These are phyloP conservation scores for Hemisphaericaspora subhashii DNA, from an alignment of 1,139 yeast species.

Conservation along the genomic window DNA sequence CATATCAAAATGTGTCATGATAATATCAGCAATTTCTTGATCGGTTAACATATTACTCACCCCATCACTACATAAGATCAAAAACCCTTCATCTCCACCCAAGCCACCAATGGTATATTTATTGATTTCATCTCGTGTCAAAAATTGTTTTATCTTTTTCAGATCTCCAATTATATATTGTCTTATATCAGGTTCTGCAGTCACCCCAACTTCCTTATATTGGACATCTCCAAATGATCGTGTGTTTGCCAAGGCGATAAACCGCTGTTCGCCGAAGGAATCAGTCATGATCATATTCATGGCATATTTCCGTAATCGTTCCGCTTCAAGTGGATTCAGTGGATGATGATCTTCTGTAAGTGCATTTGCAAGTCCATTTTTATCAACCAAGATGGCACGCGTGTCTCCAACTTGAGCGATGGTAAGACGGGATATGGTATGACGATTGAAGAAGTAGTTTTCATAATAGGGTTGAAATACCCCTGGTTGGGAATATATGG, in stretches of 20 bases:
- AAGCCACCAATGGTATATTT: slow-evolving; percentile 48
- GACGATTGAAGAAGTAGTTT: slow-evolving; percentile 67
- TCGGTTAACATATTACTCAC: slow-evolving; percentile 77
- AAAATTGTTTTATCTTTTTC: slow-evolving; percentile 31
- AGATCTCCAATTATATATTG: slow-evolving; percentile 63
- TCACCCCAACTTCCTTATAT: slow-evolving; percentile 79
- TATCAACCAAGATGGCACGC: slow-evolving; percentile 77
- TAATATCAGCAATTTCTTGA: slow-evolving; percentile 87
- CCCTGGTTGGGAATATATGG: slow-evolving; percentile 37
- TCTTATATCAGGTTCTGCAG: slow-evolving; percentile 87
- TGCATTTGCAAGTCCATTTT: slow-evolving; percentile 73
- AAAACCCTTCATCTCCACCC: slow-evolving; percentile 81
- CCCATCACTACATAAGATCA: slow-evolving; percentile 83
- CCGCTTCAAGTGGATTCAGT: slow-evolving; percentile 73
- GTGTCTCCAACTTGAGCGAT: slow-evolving; percentile 97
- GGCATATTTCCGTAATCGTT: slow-evolving; percentile 67
- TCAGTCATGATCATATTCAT: slow-evolving; percentile 80
- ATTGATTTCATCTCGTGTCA: slow-evolving; percentile 39
- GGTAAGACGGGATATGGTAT: slow-evolving; percentile 67
- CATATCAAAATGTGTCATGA: slow-evolving; percentile 68
- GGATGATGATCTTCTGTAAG: slow-evolving; percentile 87
- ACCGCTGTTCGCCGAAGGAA: slow-evolving; percentile 91
- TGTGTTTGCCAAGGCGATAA: slow-evolving; percentile 83
- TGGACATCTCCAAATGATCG: slow-evolving; percentile 87
- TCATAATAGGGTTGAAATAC: slow-evolving; percentile 33